Base-by-base conservation (phyloP, 495 filamentous ascomycete species). In the Aspergillus nanangensis region DNA sequence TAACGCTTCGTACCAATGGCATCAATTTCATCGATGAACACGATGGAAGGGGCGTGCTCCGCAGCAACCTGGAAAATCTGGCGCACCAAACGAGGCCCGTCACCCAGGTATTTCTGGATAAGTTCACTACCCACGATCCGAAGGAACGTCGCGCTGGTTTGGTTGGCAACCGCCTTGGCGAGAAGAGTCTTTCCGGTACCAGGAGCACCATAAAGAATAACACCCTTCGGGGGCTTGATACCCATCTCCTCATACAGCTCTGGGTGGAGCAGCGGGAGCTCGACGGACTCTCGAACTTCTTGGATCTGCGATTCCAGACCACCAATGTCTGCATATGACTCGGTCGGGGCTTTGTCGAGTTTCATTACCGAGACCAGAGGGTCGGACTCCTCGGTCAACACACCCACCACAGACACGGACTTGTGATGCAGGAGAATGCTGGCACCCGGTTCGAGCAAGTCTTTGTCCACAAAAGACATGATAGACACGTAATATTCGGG, bases 191-290 rank as follows among this genome's bases (percentile, higher is more conserved):
- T 99, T 61, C 93, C 93, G 14, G 93, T 99, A 66, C 93, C 93
- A 0, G 93, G 93, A 4, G 88, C 90, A 70, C 93, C 93, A 69
- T 99, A 99, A 25, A 99, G 86, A 58, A 99, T 99, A 48, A 99
- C 93, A 76, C 93, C 93, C 77, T 99, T 99, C 25, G 93, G 93
- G 20, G 93, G 92, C 68, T 97, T 99, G 77, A 99, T 97, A 61
- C 93, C 93, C 93, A 99, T 99, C 71, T 99, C 93, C 68, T 99
- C 93, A 66, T 99, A 99, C 11, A 99, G 75, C 69, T 99, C 93
- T 0, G 93, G 93, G 61, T 99, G 93, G 49, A 99, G 80, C 39
- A 99, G 77, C 8, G 93, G 93, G 45, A 99, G 72, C 70, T 99
- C 93, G 45, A 99, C 93, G 9, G 93, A 90, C 67, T 99, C 93